Conservation (phyloP, 768 basidiomycete species). For the Trametes villosa region DNA sequence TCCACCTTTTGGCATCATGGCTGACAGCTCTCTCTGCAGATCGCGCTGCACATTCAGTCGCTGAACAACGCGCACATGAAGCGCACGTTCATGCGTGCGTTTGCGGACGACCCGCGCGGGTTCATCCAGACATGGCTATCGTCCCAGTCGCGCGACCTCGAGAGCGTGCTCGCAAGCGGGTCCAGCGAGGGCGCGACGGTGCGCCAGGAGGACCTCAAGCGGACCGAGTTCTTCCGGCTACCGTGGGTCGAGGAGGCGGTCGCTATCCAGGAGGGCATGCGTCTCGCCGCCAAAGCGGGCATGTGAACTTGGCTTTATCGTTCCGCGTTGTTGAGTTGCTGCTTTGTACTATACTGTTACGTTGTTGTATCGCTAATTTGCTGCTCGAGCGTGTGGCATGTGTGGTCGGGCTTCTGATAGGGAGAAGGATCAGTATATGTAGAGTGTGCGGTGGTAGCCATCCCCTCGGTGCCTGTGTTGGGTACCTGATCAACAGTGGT, state of each 20-base stretch:
- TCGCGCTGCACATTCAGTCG: conserved; percentile 82
- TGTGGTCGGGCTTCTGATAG: too few species aligned
- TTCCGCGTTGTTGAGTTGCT: background rate
- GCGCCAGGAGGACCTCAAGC: conserved; percentile 83
- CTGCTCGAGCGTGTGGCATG: background rate
- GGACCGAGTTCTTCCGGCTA: conserved; percentile 89
- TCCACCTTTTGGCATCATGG: background rate
- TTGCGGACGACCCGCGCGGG: conserved; percentile 74
- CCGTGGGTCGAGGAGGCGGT: conserved; percentile 94
- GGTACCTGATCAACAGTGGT: too few species aligned
- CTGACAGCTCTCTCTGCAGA: conserved; percentile 45
- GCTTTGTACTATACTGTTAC: background rate
- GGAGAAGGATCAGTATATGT: too few species aligned
- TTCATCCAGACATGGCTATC: conserved; percentile 92
- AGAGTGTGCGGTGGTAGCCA: too few species aligned
- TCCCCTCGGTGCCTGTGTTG: too few species aligned
- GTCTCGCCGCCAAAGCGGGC: conserved; percentile 51
- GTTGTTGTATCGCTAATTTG: background rate
- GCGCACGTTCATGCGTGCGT: conserved; percentile 81
- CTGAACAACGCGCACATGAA: conserved; percentile 88
- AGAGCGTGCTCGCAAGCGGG: conserved; percentile 87
- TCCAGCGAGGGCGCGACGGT: conserved; percentile 78
- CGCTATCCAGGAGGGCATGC: conserved; percentile 80
- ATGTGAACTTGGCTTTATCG: conserved; percentile 11
- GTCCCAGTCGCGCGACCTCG: conserved; percentile 90